Percentiles rank a stretch among this genome's conserved stretches.
Conservation (phyloP, 2,329 filamentous ascomycete species). For the Colletotrichum cuscutae region DNA sequence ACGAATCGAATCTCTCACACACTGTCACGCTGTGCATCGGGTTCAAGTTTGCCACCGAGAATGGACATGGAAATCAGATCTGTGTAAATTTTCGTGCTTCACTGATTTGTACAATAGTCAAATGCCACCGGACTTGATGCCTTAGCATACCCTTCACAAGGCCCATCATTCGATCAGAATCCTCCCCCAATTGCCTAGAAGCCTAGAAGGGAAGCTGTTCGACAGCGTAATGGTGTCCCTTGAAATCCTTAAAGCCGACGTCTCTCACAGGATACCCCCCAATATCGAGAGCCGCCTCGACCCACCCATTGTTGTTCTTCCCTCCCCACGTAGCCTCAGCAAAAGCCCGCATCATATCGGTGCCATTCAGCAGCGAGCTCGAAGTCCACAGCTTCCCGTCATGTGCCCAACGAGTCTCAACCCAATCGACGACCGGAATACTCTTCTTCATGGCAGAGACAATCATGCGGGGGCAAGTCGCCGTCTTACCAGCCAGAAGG, state of each 20-base stretch:
- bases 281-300: constrained; percentile 37
- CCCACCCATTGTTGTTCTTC: constrained; percentile 22
- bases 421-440: constrained; percentile 47
- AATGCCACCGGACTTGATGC: no score
- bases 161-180: no score
- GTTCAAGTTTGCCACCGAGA: no score
- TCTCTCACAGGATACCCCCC: constrained; percentile 43
- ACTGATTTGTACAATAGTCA: no score
- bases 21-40: no score
- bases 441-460: constrained; percentile 40
- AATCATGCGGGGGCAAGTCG: constrained; percentile 46
- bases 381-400: constrained; percentile 51
- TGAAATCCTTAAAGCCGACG: constrained; percentile 45
- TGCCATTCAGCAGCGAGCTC: constrained; percentile 46
- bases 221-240: constrained; percentile 1
- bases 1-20: neutral
- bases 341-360: constrained; percentile 47
- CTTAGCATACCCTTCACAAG: no score
- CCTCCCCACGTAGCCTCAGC: constrained; percentile 42
- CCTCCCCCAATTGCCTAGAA: no score
- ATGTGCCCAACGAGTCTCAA: constrained; percentile 47
- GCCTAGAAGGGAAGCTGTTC: neutral
- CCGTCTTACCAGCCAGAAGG: constrained; percentile 49
- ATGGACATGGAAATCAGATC: no score
- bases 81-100: no score